Evolutionary conservation across 306 rosid genomes (phyloP), one percentile per base, ranked within the genome.

Genomic region (Carpinus fangiana): DNA sequence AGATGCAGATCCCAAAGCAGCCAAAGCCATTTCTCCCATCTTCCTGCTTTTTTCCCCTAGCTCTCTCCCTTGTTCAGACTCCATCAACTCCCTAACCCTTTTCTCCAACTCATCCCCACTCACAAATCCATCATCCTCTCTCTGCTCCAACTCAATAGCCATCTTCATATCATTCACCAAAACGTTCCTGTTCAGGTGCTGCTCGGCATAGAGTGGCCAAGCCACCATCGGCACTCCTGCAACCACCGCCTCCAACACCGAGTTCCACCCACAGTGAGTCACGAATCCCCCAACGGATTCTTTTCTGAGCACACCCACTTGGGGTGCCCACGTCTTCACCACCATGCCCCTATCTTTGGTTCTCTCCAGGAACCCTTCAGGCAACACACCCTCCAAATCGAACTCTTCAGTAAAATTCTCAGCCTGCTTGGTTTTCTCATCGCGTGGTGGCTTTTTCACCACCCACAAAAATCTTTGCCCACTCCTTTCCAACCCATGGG

Each of bases 261-360:
- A 91, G 83, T 89, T 91, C 97, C 94, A 91, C 7, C 94, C 97
- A 51, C 87, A 86, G 43, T 90, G 94, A 11, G 79, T 86, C 86
- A 90, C 87, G 18, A 90, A 88, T 43, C 93, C 93, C 2, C 93
- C 96, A 2, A 90, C 83, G 0, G 97, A 84, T 10, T 80, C 71
- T 11, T 90, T 90, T 62, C 82, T 83, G 43, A 92, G 76, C 12
- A 90, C 86, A 0, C n/a, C 81, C 23, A 18, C 69, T 31, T 92
- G 93, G 8, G 91, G 91, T 0, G 88, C 95, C 95, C 93, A 90
- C 5, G 76, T 28, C 72, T 59, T 77, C 51, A 89, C 79, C 20
- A 89, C 91, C 65, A 84, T 14, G 4, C 93, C 93, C n/a, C 74
- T 81, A 0, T 75, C 78, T 7, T 79, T 86, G 0, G 96, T 89